These are phyloP conservation scores for Alternaria infectoria DNA, from an alignment of 2,329 filamentous ascomycete genomes.

Conservation along the genomic window DNA sequence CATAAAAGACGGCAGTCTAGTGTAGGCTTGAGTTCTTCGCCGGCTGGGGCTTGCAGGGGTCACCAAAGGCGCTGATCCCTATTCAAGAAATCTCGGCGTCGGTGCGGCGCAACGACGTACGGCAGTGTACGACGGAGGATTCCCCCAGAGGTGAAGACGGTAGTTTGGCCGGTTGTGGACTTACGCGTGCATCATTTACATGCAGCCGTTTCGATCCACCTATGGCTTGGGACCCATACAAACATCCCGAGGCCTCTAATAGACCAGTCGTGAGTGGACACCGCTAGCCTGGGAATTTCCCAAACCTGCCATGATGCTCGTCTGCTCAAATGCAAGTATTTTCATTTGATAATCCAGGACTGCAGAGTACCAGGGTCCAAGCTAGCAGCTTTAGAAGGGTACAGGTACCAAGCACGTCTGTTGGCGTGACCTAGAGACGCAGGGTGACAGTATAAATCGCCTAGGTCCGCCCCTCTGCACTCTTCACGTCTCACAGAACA, in stretches of 20 bases:
- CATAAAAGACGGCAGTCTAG: neutral
- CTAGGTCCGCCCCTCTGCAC: neutral
- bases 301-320: neutral
- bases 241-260: neutral
- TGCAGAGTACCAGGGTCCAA: neutral
- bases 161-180: neutral
- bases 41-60: neutral
- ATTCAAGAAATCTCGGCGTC: neutral
- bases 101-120: neutral
- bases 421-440: neutral
- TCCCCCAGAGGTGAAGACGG: neutral
- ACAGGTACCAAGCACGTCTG: neutral
- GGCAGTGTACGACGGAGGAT: neutral
- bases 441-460: neutral
- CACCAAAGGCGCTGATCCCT: neutral
- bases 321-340: slow-evolving; percentile 5
- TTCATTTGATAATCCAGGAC: neutral
- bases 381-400: neutral
- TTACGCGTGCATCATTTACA: slow-evolving; percentile 2
- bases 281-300: neutral
- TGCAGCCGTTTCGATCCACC: slow-evolving; percentile 8
- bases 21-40: neutral
- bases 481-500: neutral
- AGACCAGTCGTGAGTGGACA: neutral
- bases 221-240: slow-evolving; percentile 15